phyloP scores from a whole-genome alignment of 2,329 filamentous ascomycete genomes.

The Diaporthe velutina region DNA sequence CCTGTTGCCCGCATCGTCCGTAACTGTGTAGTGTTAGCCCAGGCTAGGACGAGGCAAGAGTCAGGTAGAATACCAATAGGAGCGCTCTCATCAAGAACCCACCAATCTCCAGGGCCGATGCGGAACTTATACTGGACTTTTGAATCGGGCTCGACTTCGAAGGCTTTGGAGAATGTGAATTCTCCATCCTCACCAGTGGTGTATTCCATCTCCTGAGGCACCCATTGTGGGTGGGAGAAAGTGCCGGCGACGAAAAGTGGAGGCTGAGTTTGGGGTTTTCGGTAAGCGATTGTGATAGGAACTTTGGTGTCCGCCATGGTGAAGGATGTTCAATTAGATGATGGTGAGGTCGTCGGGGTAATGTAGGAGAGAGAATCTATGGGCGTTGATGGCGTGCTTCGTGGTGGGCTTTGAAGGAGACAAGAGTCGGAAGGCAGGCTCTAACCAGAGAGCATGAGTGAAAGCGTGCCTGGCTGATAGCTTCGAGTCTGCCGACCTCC shows the following conservation, averaged over 20 bases:
- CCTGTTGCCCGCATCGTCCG: slow-evolving; percentile 60
- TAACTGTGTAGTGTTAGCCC: slow-evolving; percentile 45
- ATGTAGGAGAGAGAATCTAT: neutral
- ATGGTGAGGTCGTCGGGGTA: neutral
- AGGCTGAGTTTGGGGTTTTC: slow-evolving; percentile 69
- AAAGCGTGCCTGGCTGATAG: neutral
- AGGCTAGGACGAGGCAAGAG: neutral
- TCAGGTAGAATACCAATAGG: slow-evolving; percentile 64
- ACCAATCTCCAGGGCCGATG: slow-evolving; percentile 76
- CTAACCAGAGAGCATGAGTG: neutral
- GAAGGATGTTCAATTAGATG: slow-evolving; percentile 6
- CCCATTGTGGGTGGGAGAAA: slow-evolving; percentile 77
- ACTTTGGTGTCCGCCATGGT: slow-evolving; percentile 54
- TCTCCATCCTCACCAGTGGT: slow-evolving; percentile 64
- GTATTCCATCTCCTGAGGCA: slow-evolving; percentile 74
- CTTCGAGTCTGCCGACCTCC: slow-evolving; percentile 8
- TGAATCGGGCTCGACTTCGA: slow-evolving; percentile 67
- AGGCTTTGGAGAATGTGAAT: slow-evolving; percentile 68
- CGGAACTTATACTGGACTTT: slow-evolving; percentile 83
- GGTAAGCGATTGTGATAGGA: slow-evolving; percentile 71
- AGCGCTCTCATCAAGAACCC: slow-evolving; percentile 74
- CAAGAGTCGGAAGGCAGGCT: neutral
- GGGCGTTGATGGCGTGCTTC: neutral
- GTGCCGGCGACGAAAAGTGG: slow-evolving; percentile 80
- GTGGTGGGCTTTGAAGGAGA: neutral